Evolutionary conservation across 495 filamentous ascomycete species (phyloP).

Genomic region (Neurospora sp.): DNA sequence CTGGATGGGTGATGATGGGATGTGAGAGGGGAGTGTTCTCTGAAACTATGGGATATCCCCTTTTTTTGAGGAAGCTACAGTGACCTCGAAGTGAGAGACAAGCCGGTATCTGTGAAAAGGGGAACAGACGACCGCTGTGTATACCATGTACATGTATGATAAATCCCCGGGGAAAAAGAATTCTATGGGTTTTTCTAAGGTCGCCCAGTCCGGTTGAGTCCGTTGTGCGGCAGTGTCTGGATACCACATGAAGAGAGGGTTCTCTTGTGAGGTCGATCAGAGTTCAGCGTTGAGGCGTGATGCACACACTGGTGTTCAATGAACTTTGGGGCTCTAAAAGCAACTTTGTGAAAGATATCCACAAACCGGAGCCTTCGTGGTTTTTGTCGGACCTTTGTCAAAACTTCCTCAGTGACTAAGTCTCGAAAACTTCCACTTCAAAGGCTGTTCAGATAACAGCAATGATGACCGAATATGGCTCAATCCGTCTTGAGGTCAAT

Average conservation of each 20-base stretch:
- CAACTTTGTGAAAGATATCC: background rate
- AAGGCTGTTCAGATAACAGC: background rate
- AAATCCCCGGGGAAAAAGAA: background rate
- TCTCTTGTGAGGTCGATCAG: background rate
- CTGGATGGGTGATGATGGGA: background rate
- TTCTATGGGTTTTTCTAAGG: background rate
- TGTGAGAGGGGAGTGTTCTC: background rate
- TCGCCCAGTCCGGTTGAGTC: background rate
- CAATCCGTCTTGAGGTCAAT: background rate
- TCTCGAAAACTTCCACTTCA: background rate
- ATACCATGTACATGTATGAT: background rate
- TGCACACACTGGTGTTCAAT: background rate
- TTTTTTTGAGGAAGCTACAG: background rate
- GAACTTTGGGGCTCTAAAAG: background rate
- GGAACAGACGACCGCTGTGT: background rate
- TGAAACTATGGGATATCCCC: constrained; percentile 1
- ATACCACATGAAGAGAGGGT: background rate
- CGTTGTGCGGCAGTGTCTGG: background rate
- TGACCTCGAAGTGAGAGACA: background rate
- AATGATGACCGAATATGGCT: background rate
- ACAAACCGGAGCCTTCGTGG: background rate
- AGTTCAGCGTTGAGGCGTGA: background rate
- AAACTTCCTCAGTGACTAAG: background rate
- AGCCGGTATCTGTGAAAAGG: background rate
- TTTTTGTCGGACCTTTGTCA: background rate